These are phyloP conservation scores for Mimosa bimucronata DNA, from an alignment of 306 rosid species.

Conservation along the genomic window DNA sequence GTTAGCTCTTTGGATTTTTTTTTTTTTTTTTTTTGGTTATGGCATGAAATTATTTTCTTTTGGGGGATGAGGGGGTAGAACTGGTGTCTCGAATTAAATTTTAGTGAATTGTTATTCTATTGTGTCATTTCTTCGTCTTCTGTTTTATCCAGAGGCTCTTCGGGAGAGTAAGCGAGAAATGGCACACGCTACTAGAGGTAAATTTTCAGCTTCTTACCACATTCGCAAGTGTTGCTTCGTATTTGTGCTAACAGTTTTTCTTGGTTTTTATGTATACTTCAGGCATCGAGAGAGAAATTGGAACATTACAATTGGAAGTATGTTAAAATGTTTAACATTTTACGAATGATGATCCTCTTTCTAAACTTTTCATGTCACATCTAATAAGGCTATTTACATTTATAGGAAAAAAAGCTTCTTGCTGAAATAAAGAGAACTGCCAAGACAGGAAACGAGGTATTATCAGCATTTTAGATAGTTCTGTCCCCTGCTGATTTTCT, in stretches of 20 bases:
- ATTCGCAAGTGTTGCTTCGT: not conserved
- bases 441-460: slow-evolving; percentile 91
- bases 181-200: slow-evolving; percentile 88
- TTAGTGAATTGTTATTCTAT: slow-evolving; percentile 10
- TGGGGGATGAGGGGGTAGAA: not conserved
- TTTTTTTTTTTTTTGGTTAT: too few relatives aligned
- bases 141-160: slow-evolving; percentile 79
- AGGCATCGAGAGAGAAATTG: slow-evolving; percentile 98
- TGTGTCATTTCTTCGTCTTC: not conserved
- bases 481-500: not conserved
- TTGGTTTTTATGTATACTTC: slow-evolving; percentile 28
- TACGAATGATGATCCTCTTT: not conserved
- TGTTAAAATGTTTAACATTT: slow-evolving; percentile 36
- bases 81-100: not conserved
- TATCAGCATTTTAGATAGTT: slow-evolving; percentile 30
- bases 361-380: slow-evolving; percentile 17
- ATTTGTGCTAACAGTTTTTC: slow-evolving; percentile 7
- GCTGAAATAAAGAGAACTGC: slow-evolving; percentile 99
- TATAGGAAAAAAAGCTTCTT: slow-evolving; percentile 87
- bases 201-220: not conserved
- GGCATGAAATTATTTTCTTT: not conserved
- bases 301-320: slow-evolving; percentile 89
- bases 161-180: slow-evolving; percentile 94
- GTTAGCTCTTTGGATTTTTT: not conserved
- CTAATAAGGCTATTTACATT: slow-evolving; percentile 41